These are phyloP conservation scores for Saturnispora ahearnii DNA, from an alignment of 805 yeast genomes.

Conservation along the genomic window DNA sequence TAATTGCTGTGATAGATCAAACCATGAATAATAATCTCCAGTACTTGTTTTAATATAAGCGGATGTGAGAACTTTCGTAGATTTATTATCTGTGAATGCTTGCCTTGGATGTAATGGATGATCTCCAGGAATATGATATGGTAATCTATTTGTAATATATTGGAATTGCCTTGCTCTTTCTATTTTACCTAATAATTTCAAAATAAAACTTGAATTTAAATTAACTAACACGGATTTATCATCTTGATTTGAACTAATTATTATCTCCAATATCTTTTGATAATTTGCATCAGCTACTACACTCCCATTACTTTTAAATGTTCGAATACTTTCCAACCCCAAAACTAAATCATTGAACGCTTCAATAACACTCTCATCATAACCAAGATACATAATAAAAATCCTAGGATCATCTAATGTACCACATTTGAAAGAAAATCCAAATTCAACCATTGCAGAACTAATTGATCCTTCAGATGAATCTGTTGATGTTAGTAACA, in stretches of 20 bases:
- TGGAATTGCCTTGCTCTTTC: slow-evolving; percentile 23
- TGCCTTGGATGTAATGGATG: slow-evolving; percentile 25
- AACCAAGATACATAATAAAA: slow-evolving; percentile 29
- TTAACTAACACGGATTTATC: slow-evolving; percentile 1
- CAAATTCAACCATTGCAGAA: slow-evolving; percentile 17
- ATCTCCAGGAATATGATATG: slow-evolving; percentile 23
- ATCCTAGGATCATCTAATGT: slow-evolving; percentile 10
- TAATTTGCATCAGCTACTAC: slow-evolving; percentile 1
- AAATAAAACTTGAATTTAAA: slow-evolving; percentile 14
- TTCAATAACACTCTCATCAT: slow-evolving; percentile 28
- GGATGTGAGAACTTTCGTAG: background rate
- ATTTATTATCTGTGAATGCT: background rate
- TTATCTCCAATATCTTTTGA: background rate
- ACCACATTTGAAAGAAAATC: slow-evolving; percentile 24
- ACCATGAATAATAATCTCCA: slow-evolving; percentile 29
- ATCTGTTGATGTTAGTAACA: slow-evolving; percentile 20
- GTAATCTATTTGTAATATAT: slow-evolving; percentile 23
- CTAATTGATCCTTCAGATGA: slow-evolving; percentile 17
- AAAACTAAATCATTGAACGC: slow-evolving; percentile 26
- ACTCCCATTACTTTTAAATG: background rate
- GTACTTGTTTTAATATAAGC: background rate
- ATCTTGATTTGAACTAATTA: background rate
- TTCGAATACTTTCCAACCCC: slow-evolving; percentile 23
- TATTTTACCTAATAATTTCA: slow-evolving; percentile 13
- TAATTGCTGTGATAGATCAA: slow-evolving; percentile 29